Percentiles rank a stretch among this genome's conserved stretches.
Conservation (phyloP, 2,329 filamentous ascomycete species). For the Aspergillus neotritici region DNA sequence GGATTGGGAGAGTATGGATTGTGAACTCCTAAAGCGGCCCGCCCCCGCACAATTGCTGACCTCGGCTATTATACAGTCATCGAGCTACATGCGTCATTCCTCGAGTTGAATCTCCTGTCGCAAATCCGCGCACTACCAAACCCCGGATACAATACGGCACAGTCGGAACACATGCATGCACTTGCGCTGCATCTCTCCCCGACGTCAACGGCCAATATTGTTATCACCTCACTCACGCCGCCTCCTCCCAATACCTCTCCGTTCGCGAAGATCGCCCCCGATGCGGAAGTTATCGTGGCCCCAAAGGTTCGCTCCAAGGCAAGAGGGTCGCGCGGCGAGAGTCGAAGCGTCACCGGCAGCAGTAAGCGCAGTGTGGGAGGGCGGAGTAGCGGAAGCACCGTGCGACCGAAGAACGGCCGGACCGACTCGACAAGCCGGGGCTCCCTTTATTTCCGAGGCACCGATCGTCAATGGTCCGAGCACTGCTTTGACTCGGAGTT, state of each 20-base stretch:
- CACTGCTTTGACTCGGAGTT: conserved; percentile 74
- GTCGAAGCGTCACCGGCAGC: conserved; percentile 70
- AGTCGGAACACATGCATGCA: conserved; percentile 61
- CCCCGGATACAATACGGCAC: conserved; percentile 57
- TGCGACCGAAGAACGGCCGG: conserved; percentile 51
- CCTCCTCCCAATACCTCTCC: conserved; percentile 60
- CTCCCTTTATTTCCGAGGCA: conserved; percentile 67
- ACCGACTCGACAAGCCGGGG: conserved; percentile 56
- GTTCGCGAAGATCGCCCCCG: conserved; percentile 88
- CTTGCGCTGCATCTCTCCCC: conserved; percentile 90
- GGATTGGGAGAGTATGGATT: conserved; percentile 76
- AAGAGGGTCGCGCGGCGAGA: conserved; percentile 61
- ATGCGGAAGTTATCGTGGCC: conserved; percentile 95
- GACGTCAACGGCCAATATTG: conserved; percentile 90
- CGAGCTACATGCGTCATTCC: conserved; percentile 89
- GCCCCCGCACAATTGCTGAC: conserved; percentile 7
- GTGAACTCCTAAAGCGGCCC: neutral
- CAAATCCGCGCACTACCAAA: conserved; percentile 94
- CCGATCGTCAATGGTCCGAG: conserved; percentile 63
- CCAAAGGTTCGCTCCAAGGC: conserved; percentile 78
- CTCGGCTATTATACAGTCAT: conserved; percentile 55
- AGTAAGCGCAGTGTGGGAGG: conserved; percentile 67
- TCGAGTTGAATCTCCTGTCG: conserved; percentile 86
- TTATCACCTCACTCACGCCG: conserved; percentile 76
- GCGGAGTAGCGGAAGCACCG: conserved; percentile 68